Conservation (phyloP, 2,329 filamentous ascomycete species). For the Apiospora kogelbergensis region DNA sequence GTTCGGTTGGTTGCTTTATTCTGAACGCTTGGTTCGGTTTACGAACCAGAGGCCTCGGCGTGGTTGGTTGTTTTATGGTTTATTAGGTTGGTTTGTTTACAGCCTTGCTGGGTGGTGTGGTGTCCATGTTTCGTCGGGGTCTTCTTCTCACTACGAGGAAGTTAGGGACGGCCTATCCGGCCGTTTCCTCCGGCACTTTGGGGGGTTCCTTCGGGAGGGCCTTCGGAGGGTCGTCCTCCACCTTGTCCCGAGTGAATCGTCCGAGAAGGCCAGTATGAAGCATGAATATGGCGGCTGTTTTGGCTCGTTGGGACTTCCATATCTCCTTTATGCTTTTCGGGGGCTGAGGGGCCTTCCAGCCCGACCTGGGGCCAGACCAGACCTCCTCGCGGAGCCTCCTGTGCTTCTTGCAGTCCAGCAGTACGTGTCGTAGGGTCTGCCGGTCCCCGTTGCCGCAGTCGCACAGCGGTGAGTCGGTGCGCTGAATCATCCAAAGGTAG, state of each 20-base stretch:
- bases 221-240: not conserved
- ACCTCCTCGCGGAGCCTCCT: not conserved
- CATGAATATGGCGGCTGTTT: not conserved
- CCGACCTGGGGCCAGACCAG: rapidly evolving
- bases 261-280: not conserved
- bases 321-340: not conserved
- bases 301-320: not conserved
- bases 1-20: too few species aligned
- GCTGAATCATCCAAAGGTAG: not conserved
- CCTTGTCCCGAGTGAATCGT: not conserved
- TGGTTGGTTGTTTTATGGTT: too few species aligned
- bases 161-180: too few species aligned
- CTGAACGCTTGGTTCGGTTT: too few species aligned
- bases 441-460: not conserved
- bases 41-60: too few species aligned
- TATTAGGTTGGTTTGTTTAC: too few species aligned
- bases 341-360: not conserved
- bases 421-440: not conserved
- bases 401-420: not conserved
- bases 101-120: too few species aligned
- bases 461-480: not conserved
- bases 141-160: too few species aligned
- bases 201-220: not conserved
- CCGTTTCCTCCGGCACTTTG: too few species aligned
- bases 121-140: too few species aligned